These are phyloP conservation scores for Boletellus dicymbophilus DNA, from an alignment of 1,284 basidiomycete species.

Conservation along the genomic window DNA sequence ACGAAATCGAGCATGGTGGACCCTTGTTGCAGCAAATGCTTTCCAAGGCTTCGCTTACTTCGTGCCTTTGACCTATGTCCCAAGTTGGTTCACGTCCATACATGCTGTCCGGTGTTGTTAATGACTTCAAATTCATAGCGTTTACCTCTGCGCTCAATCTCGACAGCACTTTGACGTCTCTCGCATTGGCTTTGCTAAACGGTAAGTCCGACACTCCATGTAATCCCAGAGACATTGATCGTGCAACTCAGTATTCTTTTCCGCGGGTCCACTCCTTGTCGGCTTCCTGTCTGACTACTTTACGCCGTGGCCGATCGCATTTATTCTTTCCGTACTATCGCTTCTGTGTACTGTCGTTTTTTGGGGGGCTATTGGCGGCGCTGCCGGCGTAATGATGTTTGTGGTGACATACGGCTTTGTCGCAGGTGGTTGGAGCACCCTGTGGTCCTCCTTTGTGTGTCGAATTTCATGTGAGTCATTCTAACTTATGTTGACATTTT, in stretches of 20 bases:
- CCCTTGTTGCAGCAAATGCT: neutral
- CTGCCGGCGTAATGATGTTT: neutral
- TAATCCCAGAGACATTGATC: neutral
- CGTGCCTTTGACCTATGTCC: neutral
- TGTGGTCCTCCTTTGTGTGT: neutral
- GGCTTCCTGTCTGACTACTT: neutral
- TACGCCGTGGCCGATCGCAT: neutral
- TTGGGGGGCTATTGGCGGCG: neutral
- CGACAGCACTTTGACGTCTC: neutral
- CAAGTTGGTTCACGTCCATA: neutral
- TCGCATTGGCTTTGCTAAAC: neutral
- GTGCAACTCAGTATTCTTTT: neutral
- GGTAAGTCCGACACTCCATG: neutral
- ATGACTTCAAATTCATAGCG: neutral
- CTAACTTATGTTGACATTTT: neutral
- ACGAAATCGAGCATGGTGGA: neutral
- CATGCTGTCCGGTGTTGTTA: neutral
- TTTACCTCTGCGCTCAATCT: neutral
- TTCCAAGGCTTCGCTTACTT: constrained; percentile 1
- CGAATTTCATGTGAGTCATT: neutral
- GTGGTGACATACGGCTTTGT: neutral
- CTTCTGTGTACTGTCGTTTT: neutral
- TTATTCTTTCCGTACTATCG: neutral
- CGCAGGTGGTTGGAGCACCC: neutral
- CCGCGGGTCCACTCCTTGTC: neutral